Evolutionary conservation across 441 rosid genomes (phyloP).

Genomic region (Biscutella laevigata): DNA sequence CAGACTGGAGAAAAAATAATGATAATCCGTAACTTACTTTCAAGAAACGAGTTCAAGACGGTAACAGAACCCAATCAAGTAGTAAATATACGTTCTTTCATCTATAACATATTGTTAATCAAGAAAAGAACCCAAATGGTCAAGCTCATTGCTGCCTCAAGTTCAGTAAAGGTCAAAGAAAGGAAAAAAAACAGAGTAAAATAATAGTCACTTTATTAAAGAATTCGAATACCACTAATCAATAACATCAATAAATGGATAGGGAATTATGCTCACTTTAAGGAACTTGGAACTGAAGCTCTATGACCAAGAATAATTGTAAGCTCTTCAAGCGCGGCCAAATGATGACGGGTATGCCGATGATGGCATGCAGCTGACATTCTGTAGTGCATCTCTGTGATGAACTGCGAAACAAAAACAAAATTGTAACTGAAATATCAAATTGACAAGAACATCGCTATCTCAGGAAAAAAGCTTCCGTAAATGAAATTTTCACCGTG

Average conservation of each 20-base stretch:
- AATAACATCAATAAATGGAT: slow-evolving; percentile 1
- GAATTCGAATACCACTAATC: slow-evolving; percentile 5
- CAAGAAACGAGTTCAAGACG: slow-evolving; percentile 4
- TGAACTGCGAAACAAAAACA: slow-evolving; percentile 49
- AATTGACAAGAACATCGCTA: slow-evolving; percentile 16
- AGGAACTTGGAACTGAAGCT: slow-evolving; percentile 76
- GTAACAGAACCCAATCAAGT: not conserved
- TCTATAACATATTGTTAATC: not conserved
- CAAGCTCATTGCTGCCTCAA: slow-evolving; percentile 14
- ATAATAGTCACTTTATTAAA: slow-evolving; percentile 1
- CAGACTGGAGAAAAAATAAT: not conserved
- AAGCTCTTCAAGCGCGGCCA: slow-evolving; percentile 87
- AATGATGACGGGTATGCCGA: slow-evolving; percentile 70
- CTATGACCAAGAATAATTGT: slow-evolving; percentile 67
- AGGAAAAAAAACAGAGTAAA: not conserved
- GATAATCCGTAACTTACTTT: slow-evolving; percentile 1
- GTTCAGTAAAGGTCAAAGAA: not conserved
- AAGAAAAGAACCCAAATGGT: slow-evolving; percentile 11
- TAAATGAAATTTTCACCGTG: slow-evolving; percentile 51
- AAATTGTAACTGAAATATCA: slow-evolving; percentile 12
- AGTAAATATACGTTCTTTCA: slow-evolving; percentile 12
- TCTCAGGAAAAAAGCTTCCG: slow-evolving; percentile 2
- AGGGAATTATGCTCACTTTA: slow-evolving; percentile 45
- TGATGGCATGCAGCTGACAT: slow-evolving; percentile 70
- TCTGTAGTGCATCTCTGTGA: slow-evolving; percentile 79